Evolutionary conservation across 345 rosid genomes (phyloP), one percentile per base, ranked within the genome.

Genomic region (Aquilaria yunnanensis): DNA sequence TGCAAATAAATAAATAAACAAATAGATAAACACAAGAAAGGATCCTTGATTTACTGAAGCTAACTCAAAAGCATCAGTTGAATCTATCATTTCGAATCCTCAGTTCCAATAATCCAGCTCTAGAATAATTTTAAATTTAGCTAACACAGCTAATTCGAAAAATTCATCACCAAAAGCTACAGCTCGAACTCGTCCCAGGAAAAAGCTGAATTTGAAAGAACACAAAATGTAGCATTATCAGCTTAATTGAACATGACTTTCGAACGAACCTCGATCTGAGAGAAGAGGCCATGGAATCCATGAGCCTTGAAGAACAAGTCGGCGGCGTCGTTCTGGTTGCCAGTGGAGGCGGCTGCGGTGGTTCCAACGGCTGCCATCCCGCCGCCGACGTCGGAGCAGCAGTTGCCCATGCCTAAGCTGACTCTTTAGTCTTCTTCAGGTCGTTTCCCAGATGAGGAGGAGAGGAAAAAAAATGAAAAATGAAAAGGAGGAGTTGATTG

Each of bases 251-350:
- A 33, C 34, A 37, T 9, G 43, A 37, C 5, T 37, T 37, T 3
- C 3, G 7, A 37, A 37, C 43, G 58, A 61, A 89, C 98, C 92
- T 93, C 96, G 89, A 93, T 85, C 87, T 84, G 92, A 65, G 92
- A 83, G 75, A 66, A 83, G 55, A 80, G 75, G 66, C 96, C 82
- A 41, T 67, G 70, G 77, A 67, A 73, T 62, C 96, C 98, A 54
- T 88, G 94, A 63, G 88, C 75, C 74, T 79, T 80, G 64, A 85
- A 80, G 71, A 78, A 84, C 56, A 37, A 45, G 63, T 87, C 88
- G n/a, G 82, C 82, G 59, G 94, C 96, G 73, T 89, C 94, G 78
- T 86, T 89, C 31, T 80, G 61, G 59, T 66, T 55, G 64, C 67
- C 68, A 55, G 58, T 43, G 57, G 59, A 29, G 10, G 71, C 64